A percentile compares a stretch with the other conserved stretches of the same genome.
Conservation (phyloP, 2,329 filamentous ascomycete species). For the Stagonosporopsis rhizophila region DNA sequence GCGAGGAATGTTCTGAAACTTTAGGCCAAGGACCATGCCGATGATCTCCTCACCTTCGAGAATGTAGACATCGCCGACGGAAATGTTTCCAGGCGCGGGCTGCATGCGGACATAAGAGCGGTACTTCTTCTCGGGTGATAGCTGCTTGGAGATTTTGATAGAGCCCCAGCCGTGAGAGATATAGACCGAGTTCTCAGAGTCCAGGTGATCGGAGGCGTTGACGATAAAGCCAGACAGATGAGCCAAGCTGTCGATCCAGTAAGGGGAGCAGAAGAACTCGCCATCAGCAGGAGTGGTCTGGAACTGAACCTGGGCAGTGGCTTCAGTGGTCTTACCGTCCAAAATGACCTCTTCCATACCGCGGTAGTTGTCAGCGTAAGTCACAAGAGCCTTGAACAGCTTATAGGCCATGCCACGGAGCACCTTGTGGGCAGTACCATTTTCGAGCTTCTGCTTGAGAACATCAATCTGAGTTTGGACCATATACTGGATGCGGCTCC, state of each 20-base stretch:
- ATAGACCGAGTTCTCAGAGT: conserved; percentile 66
- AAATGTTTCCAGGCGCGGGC: conserved; percentile 61
- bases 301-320: conserved; percentile 62
- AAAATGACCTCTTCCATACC: conserved; percentile 66
- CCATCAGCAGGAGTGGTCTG: conserved; percentile 61
- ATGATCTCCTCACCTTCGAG: conserved; percentile 66
- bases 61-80: conserved; percentile 67
- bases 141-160: conserved; percentile 63
- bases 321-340: conserved; percentile 63
- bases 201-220: conserved; percentile 65
- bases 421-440: conserved; percentile 74
- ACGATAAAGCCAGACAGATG: conserved; percentile 67
- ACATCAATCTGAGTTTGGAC: conserved; percentile 65
- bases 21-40: conserved; percentile 66
- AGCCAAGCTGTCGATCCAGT: conserved; percentile 65
- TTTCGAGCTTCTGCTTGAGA: conserved; percentile 70
- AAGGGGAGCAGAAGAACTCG: conserved; percentile 65
- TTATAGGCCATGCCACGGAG: conserved; percentile 81
- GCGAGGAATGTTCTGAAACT: conserved; percentile 72
- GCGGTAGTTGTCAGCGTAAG: conserved; percentile 64
- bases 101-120: conserved; percentile 70
- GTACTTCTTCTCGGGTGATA: conserved; percentile 61
- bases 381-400: conserved; percentile 66
- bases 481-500: conserved; percentile 69
- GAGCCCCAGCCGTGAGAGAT: conserved; percentile 69